These are phyloP conservation scores for Ceratopteris richardii DNA, from an alignment of 75 land plant species.

Conservation along the genomic window DNA sequence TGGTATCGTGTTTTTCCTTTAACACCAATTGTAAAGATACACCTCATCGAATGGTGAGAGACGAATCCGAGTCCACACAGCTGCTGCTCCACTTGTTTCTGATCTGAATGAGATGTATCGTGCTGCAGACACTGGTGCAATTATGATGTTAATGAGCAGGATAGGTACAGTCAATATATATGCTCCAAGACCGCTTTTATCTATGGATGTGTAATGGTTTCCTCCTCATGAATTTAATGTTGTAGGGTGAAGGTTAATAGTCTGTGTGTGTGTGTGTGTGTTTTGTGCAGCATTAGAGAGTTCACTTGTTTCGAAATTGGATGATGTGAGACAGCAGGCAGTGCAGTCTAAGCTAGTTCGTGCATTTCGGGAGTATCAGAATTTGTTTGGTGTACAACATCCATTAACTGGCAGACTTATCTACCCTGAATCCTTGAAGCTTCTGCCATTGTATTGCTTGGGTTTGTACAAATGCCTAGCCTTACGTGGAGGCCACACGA, in stretches of 20 bases:
- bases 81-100: conserved; percentile 76
- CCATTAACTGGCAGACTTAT: conserved; percentile 71
- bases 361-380: conserved; percentile 74
- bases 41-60: conserved; percentile 97
- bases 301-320: conserved; percentile 65
- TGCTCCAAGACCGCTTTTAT: too few relatives aligned
- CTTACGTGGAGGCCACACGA: conserved; percentile 80
- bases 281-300: conserved; percentile 77
- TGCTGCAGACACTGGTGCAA: conserved; percentile 81
- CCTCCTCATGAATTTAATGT: too few relatives aligned
- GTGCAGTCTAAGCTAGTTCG: conserved; percentile 55
- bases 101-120: conserved; percentile 88
- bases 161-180: conserved; percentile 50
- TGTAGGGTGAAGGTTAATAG: not conserved
- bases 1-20: not conserved
- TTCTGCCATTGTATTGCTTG: conserved; percentile 66
- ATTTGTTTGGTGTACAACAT: conserved; percentile 84
- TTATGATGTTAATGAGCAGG: conserved; percentile 61
- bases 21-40: conserved; percentile 30
- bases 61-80: conserved; percentile 91
- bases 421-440: conserved; percentile 83
- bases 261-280: not conserved
- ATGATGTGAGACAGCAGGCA: conserved; percentile 68
- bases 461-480: conserved; percentile 59
- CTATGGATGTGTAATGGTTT: too few relatives aligned